Evolutionary conservation across 306 rosid genomes (phyloP), one percentile per base, ranked within the genome.

Genomic region (Quercus berberidifolia): DNA sequence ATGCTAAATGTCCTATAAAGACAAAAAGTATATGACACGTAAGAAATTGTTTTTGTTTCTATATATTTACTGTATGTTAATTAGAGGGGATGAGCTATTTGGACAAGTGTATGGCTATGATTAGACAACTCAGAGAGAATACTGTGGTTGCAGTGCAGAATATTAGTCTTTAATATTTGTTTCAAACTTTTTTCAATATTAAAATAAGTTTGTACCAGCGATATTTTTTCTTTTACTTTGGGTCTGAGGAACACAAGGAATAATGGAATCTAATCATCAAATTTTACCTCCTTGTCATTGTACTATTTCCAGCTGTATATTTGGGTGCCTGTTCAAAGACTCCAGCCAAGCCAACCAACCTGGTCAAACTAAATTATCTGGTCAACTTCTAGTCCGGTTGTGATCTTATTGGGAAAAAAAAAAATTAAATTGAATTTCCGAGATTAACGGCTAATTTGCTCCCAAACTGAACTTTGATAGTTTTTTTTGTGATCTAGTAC

Each of bases 211-310:
- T 26, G 72, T 76, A 65, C 84, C 35, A 73, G 83, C 38, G 69
- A 85, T 77, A 87, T 82, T 75, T 79, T 79, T 79, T 59, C 62
- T 64, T 74, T 74, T 51, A 15, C 79, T 78, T 80, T 51, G 88
- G 74, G 74, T 76, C 85, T 74, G 69, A 86, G 91, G 87, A 88
- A 87, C 91, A 90, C 68, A 88, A 83, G 90, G 99, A 94, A 94
- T 92, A 94, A 90, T 83, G 97, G 99, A 94, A 94, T 94, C 99
- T 94, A 91, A 92, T 91, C 71, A 91, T 87, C 88, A 84, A 92
- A 92, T 71, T 92, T 94, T 89, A 92, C 97, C 86, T 85, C 85
- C 84, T 91, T 92, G 94, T 91, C 97, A 92, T 89, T 87, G 87
- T 88, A 85, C 94, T 86, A 76, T 82, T 82, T 89, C 98, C 98